Evolutionary conservation across 345 rosid species (phyloP).

Genomic region (Jatropha curcas): DNA sequence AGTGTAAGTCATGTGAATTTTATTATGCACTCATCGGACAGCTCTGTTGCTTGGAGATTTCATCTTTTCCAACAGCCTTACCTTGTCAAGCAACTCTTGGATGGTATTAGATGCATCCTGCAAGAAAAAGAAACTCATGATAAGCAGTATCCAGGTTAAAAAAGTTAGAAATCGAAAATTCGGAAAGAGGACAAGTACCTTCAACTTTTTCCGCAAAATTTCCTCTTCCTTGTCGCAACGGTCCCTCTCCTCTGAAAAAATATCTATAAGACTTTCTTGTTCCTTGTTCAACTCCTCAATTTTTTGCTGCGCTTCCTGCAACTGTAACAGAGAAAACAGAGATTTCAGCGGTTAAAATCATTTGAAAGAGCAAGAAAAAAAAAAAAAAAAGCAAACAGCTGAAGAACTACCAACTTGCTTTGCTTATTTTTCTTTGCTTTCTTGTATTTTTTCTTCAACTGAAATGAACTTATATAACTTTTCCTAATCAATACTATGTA

Average conservation of each 20-base stretch:
- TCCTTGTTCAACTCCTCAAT: conserved; percentile 66
- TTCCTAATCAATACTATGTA: no score
- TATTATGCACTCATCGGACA: background rate
- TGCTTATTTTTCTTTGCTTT: background rate
- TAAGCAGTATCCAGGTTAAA: background rate
- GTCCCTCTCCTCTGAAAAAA: conserved; percentile 78
- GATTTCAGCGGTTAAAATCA: background rate
- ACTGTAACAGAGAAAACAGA: conserved; percentile 36
- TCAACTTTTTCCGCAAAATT: conserved; percentile 58
- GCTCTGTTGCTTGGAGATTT: conserved; percentile 32
- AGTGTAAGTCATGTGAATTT: background rate
- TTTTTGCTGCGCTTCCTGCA: conserved; percentile 43
- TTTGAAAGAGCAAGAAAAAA: background rate
- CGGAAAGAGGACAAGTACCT: conserved; percentile 41
- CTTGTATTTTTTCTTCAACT: background rate
- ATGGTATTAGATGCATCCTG: conserved; percentile 76
- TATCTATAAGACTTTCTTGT: conserved; percentile 62
- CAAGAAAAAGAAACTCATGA: conserved; percentile 14
- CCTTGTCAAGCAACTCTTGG: conserved; percentile 60
- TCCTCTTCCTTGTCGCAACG: conserved; percentile 71
- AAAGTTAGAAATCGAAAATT: background rate
- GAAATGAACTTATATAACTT: no score
- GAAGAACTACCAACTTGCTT: background rate
- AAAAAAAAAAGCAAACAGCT: background rate
- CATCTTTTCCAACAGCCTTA: conserved; percentile 57